Evolutionary conservation across 2,329 filamentous ascomycete genomes (phyloP).

Genomic region (Ceratocystis albifundus): DNA sequence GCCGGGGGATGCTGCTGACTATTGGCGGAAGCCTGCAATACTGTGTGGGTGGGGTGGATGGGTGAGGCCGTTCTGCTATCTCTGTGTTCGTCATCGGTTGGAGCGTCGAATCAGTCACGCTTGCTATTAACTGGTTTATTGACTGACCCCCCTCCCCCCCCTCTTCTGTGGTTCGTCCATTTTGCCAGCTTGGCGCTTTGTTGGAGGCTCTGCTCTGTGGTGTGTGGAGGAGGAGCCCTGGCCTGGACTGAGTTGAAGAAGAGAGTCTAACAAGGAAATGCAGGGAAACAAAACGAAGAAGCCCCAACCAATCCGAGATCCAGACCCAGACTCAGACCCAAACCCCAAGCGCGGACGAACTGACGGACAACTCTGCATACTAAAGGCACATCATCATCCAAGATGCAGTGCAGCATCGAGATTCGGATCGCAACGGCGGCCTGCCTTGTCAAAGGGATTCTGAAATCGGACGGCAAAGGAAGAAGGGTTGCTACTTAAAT

Average conservation of each 20-base stretch:
- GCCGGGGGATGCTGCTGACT: neutral
- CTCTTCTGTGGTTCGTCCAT: neutral
- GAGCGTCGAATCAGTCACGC: neutral
- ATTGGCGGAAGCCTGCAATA: neutral
- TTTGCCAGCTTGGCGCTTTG: neutral
- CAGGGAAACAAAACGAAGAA: conserved; percentile 4
- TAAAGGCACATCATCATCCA: no score
- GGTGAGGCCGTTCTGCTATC: neutral
- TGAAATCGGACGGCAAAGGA: no score
- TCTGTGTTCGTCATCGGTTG: neutral
- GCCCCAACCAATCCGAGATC: neutral
- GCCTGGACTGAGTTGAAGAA: neutral
- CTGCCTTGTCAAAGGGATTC: no score
- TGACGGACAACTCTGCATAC: no score
- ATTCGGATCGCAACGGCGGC: no score
- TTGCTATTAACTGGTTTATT: neutral
- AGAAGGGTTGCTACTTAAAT: neutral
- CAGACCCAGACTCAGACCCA: neutral
- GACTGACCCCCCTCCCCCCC: neutral
- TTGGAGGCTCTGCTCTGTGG: neutral
- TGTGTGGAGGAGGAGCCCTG: neutral
- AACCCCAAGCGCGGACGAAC: no score
- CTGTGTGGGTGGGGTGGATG: no score
- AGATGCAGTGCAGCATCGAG: no score
- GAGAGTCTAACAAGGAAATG: neutral